Conservation (phyloP, 2,329 filamentous ascomycete species). For the Aspergillus sp. region DNA sequence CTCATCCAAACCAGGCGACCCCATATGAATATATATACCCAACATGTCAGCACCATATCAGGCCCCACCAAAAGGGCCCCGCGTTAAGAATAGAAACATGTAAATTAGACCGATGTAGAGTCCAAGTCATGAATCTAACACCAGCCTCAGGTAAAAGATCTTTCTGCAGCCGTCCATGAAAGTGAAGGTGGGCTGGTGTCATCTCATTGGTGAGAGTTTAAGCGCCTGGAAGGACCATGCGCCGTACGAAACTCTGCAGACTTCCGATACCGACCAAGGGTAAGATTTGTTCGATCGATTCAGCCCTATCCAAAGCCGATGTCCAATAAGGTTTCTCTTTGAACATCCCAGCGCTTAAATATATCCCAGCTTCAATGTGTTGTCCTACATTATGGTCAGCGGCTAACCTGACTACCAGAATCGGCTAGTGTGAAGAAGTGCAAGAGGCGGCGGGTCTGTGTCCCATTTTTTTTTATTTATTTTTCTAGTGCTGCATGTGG, state of each 20-base stretch:
- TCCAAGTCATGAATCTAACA: slow-evolving; percentile 13
- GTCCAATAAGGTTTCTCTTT: neutral
- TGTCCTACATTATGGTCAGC: slow-evolving; percentile 10
- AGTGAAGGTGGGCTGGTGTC: slow-evolving; percentile 6
- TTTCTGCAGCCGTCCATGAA: slow-evolving; percentile 19
- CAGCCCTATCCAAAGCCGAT: neutral
- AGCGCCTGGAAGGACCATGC: slow-evolving; percentile 16
- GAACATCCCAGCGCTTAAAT: neutral
- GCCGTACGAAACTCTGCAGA: slow-evolving; percentile 22
- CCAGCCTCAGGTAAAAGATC: slow-evolving; percentile 18
- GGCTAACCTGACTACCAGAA: slow-evolving; percentile 15
- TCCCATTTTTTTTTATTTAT: neutral
- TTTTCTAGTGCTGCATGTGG: neutral
- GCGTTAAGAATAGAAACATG: neutral
- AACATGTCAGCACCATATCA: neutral
- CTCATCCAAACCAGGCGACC: neutral
- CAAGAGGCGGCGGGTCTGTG: neutral
- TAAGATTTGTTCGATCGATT: neutral
- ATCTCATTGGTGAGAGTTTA: slow-evolving; percentile 17
- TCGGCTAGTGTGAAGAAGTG: slow-evolving; percentile 20
- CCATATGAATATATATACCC: neutral
- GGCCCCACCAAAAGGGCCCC: neutral
- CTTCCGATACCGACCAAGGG: neutral
- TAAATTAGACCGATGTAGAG: neutral
- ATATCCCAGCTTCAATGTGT: slow-evolving; percentile 1